phyloP scores from a whole-genome alignment of 257 asterid species.

The Ophiorrhiza pumila region DNA sequence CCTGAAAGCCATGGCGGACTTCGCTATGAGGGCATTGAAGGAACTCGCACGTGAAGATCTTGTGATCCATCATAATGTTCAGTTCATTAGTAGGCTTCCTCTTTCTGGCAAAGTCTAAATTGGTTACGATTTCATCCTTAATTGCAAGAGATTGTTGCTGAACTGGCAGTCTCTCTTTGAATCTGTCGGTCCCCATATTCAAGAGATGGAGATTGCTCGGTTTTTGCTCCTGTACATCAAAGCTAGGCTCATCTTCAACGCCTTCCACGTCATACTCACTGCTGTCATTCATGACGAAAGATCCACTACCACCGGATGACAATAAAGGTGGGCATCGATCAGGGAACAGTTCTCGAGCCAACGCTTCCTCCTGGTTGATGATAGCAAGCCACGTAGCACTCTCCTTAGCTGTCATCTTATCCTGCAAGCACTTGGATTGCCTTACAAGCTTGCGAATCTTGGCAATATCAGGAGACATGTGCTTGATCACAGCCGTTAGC shows the following conservation, averaged over 20 bases:
- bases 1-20: constrained; percentile 54
- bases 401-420: constrained; percentile 89
- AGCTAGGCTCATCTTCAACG: constrained; percentile 40
- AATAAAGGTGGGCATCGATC: constrained; percentile 52
- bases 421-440: constrained; percentile 85
- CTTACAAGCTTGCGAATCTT: constrained; percentile 81
- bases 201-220: constrained; percentile 46
- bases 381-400: constrained; percentile 88
- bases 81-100: constrained; percentile 50
- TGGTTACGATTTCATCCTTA: constrained; percentile 42
- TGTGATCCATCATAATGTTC: constrained; percentile 43
- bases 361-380: constrained; percentile 67
- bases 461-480: constrained; percentile 76
- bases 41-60: constrained; percentile 66
- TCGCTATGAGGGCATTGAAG: constrained; percentile 68
- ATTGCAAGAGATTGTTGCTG: constrained; percentile 34
- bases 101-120: constrained; percentile 58
- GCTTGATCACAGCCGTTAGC: constrained; percentile 80
- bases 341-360: constrained; percentile 76
- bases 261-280: constrained; percentile 82
- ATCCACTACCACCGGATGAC: constrained; percentile 48
- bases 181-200: constrained; percentile 36
- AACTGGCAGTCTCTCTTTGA: constrained; percentile 33
- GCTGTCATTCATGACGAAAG: constrained; percentile 45
- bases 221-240: constrained; percentile 66